Evolutionary conservation across 495 filamentous ascomycete genomes (phyloP).

Genomic region (Pyrenula aspistea): DNA sequence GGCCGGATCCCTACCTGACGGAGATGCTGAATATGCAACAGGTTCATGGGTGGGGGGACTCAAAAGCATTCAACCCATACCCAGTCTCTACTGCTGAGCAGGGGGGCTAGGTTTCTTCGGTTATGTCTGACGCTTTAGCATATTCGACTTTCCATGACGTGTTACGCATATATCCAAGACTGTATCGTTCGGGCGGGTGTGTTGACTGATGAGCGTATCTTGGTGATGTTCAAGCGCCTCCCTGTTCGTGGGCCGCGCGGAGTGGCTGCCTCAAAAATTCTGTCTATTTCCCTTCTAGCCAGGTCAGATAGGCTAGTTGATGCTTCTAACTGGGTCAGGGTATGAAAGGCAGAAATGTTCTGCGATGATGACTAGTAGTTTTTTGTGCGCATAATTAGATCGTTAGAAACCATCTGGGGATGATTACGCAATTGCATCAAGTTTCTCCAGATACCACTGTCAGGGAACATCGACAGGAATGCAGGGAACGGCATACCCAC

Average conservation of each 20-base stretch:
- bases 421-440: not conserved
- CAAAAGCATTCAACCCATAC: not conserved
- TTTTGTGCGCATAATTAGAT: not conserved
- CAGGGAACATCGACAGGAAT: not conserved
- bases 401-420: not conserved
- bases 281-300: not conserved
- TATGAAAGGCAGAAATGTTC: no score
- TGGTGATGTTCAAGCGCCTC: not conserved
- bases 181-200: not conserved
- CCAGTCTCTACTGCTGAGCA: not conserved
- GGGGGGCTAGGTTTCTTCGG: not conserved
- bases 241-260: not conserved
- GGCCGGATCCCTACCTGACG: not conserved
- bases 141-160: not conserved
- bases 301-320: not conserved
- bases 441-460: not conserved
- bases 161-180: not conserved
- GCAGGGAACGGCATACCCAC: not conserved
- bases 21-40: not conserved
- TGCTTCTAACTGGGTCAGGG: not conserved
- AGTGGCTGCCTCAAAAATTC: not conserved
- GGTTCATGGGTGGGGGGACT: not conserved
- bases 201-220: not conserved
- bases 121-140: not conserved
- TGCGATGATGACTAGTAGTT: no score